Base-by-base conservation (phyloP, 192 early-diverging fungal species). In the Coemansia sp. region DNA sequence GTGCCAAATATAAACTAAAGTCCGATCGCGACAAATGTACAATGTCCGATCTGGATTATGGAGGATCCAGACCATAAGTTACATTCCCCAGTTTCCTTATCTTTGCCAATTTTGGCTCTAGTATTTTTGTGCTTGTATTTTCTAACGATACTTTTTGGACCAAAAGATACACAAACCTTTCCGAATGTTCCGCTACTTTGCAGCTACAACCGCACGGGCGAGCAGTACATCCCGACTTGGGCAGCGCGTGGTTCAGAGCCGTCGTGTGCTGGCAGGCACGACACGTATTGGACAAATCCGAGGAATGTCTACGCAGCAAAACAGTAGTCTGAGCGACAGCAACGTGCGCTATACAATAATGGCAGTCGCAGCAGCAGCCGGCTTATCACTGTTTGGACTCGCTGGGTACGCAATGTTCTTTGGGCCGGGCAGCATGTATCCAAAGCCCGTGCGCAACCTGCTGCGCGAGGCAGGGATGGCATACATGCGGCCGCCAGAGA, bases 381-480 rank as follows among this genome's bases (percentile, higher is more conserved):
- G 48, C 1, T 26, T 44, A 8, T 25, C 47, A 14, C 62, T 63
- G 2, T 17, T 72, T 38, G 76, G 63, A 15, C 63, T 70, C 52
- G 49, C 64, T 4, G 67, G 59, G 21, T 79, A 71, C 60, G 56
- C 38, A 42, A 70, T 59, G 56, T 67, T 62, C 54, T 74, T 68
- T 63, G 73, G 72, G 1, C 61, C 68, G 0, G 69, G 68, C 12
- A 61, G 56, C 36, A 26, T 61, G 49, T 80, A 80, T 25, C 77
- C 77, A 17, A 60, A 50, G 18, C 44, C 63, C 5, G 65, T 71
- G 4, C 77, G 72, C 55, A 55, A 51, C 47, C 64, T 80, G 53
- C 52, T 80, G 50, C 72, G 73, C 50, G 68, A 80, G 54, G 77
- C 60, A 18, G 77, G 72, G 3, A 68, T 54, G 64, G 68, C 68